phyloP scores from a whole-genome alignment of 495 filamentous ascomycete genomes.

The Lasiosphaeriaceae sp. region DNA sequence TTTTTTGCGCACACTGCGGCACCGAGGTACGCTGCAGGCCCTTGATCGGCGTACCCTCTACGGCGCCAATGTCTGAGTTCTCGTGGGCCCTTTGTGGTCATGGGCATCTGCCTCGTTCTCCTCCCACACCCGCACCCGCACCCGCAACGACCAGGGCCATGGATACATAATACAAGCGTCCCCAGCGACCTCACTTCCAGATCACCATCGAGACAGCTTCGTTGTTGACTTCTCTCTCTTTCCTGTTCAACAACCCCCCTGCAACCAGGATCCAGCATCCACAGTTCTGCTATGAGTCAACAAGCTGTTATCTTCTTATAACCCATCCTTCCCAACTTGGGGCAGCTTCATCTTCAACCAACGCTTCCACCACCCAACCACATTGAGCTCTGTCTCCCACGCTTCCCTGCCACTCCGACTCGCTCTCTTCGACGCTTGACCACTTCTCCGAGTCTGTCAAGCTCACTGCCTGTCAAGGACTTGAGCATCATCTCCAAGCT shows the following conservation, averaged over 20 bases:
- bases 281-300: constrained; percentile 23
- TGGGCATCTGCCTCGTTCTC: constrained; percentile 26
- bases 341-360: constrained; percentile 11
- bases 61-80: constrained; percentile 28
- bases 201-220: constrained; percentile 22
- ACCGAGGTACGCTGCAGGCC: constrained; percentile 13
- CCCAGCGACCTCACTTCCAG: constrained; percentile 27
- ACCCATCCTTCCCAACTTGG: constrained; percentile 10
- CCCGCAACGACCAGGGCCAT: constrained; percentile 20
- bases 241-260: constrained; percentile 1
- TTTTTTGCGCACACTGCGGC: constrained; percentile 7
- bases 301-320: constrained; percentile 24
- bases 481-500: too few relatives aligned
- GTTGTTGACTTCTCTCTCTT: constrained; percentile 24
- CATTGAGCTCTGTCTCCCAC: neutral
- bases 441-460: neutral
- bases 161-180: constrained; percentile 30
- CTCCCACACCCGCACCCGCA: constrained; percentile 12
- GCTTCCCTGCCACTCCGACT: constrained; percentile 8
- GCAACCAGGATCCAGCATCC: constrained; percentile 4
- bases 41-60: constrained; percentile 17
- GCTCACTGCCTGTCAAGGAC: too few relatives aligned
- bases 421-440: constrained; percentile 1
- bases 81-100: constrained; percentile 35
- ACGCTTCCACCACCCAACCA: constrained; percentile 2